Evolutionary conservation across 2,329 filamentous ascomycete genomes (phyloP).

Genomic region (Exophiala dermatitidis): DNA sequence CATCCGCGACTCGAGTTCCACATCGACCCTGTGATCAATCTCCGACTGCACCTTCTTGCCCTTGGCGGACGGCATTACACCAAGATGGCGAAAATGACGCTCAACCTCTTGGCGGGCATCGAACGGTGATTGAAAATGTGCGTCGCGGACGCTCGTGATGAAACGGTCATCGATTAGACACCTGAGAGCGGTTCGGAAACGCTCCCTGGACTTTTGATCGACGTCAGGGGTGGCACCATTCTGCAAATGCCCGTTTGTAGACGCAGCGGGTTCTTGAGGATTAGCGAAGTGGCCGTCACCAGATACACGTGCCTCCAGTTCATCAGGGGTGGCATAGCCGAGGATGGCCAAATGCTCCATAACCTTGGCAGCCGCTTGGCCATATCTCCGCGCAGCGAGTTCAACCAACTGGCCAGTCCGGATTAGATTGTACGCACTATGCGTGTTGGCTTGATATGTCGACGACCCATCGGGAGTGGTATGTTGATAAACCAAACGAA

Average conservation of each 20-base stretch:
- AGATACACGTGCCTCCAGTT: constrained; percentile 34
- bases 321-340: constrained; percentile 59
- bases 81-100: constrained; percentile 49
- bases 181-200: constrained; percentile 8
- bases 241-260: constrained; percentile 1
- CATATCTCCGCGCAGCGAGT: constrained; percentile 65
- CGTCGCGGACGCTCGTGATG: constrained; percentile 29
- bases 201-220: not conserved
- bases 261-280: not conserved
- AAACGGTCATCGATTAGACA: constrained; percentile 14
- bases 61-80: constrained; percentile 44
- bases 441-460: constrained; percentile 76
- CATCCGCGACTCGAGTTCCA: constrained; percentile 45
- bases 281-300: not conserved
- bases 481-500: constrained; percentile 73
- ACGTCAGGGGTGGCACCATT: not conserved
- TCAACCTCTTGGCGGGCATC: constrained; percentile 55
- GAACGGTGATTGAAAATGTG: constrained; percentile 48
- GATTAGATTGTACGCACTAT: constrained; percentile 72
- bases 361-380: constrained; percentile 64
- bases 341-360: constrained; percentile 67
- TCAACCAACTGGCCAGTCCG: constrained; percentile 76
- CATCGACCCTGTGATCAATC: constrained; percentile 51
- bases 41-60: constrained; percentile 61
- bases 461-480: constrained; percentile 58